These are phyloP conservation scores for Cercospora beticola DNA, from an alignment of 2,329 filamentous ascomycete species.

Conservation along the genomic window DNA sequence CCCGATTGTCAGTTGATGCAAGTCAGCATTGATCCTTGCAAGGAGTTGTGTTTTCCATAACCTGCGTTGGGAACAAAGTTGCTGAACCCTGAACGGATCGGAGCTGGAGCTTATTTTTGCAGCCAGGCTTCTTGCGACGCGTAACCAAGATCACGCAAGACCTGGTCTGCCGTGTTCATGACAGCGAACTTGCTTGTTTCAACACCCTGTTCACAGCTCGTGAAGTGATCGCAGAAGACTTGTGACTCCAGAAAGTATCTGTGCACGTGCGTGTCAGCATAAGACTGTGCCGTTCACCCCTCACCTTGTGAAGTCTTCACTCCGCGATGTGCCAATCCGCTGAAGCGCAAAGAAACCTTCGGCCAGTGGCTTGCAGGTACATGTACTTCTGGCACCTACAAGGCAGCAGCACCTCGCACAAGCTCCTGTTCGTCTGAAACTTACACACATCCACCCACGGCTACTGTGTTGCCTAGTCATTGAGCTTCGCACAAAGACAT, in stretches of 20 bases:
- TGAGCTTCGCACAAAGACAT: background rate
- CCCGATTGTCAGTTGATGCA: background rate
- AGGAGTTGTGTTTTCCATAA: constrained; percentile 1
- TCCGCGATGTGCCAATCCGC: background rate
- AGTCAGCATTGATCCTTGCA: constrained; percentile 4
- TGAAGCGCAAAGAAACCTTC: constrained; percentile 3
- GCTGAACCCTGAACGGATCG: constrained; percentile 2
- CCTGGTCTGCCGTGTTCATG: background rate
- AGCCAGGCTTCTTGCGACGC: background rate
- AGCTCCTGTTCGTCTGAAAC: background rate
- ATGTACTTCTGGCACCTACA: constrained; percentile 3
- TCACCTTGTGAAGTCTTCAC: background rate
- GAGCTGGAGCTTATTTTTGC: background rate
- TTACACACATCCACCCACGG: background rate
- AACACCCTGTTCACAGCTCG: background rate
- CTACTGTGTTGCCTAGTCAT: background rate
- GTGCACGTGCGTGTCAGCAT: constrained; percentile 1
- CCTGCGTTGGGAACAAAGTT: background rate
- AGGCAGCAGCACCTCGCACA: constrained; percentile 2
- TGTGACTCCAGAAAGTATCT: background rate
- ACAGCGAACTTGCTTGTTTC: background rate
- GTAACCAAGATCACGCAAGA: constrained; percentile 2
- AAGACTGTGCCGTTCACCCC: background rate
- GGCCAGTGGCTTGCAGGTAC: constrained; percentile 5
- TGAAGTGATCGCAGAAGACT: background rate